Evolutionary conservation across 768 basidiomycete genomes (phyloP).

Genomic region (Tricholoma sp.): DNA sequence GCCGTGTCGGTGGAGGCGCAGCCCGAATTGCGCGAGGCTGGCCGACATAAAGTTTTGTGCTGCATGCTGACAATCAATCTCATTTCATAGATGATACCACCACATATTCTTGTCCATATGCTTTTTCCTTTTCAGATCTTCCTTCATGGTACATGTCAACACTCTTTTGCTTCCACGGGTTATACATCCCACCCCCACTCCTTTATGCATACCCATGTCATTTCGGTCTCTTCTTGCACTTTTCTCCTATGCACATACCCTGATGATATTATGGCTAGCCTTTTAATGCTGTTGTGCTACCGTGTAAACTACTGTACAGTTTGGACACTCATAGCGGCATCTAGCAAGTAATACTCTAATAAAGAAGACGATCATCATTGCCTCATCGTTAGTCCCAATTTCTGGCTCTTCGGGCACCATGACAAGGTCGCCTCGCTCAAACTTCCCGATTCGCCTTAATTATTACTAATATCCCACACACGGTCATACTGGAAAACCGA

Average conservation of each 20-base stretch:
- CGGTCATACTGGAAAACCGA: conserved; percentile 95
- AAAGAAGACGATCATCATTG: neutral
- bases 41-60: conserved; percentile 49
- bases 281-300: conserved; percentile 10
- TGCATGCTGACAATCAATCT: neutral
- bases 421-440: conserved; percentile 72
- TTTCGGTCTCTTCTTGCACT: neutral
- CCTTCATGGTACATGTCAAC: conserved; percentile 2
- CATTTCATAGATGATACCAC: neutral
- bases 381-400: too few species aligned
- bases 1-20: conserved; percentile 68
- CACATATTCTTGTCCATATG: conserved; percentile 3
- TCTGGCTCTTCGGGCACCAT: conserved; percentile 49
- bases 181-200: conserved; percentile 5
- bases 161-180: neutral
- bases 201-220: neutral
- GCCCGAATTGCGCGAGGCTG: conserved; percentile 72
- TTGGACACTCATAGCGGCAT: conserved; percentile 17
- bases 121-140: neutral
- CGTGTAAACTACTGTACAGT: conserved; percentile 30
- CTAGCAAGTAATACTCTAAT: conserved; percentile 21
- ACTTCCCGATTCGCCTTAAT: conserved; percentile 87
- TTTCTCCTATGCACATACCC: neutral
- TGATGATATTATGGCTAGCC: conserved; percentile 1
- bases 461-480: conserved; percentile 83